Percentiles rank a stretch among this genome's conserved stretches.
phyloP scores from a whole-genome alignment of 1,284 basidiomycete genomes.

The Rhodotorula sp. region DNA sequence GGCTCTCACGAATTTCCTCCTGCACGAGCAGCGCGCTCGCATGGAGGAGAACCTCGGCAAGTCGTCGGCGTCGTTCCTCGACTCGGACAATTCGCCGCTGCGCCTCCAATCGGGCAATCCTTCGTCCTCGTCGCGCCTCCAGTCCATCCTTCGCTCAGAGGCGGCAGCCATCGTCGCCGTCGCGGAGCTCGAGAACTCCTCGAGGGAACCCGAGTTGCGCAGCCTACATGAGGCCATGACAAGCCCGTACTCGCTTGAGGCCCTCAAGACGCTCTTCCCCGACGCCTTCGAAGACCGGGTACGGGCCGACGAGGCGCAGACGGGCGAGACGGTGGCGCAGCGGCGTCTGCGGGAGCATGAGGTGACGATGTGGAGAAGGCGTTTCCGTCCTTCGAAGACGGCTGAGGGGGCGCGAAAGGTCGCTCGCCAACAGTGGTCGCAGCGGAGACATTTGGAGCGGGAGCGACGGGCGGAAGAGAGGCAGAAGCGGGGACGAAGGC shows the following conservation, averaged over 20 bases:
- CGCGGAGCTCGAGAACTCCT: slow-evolving; percentile 33
- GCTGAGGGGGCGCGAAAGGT: too few species aligned
- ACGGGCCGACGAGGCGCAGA: not conserved
- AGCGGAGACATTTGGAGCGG: too few species aligned
- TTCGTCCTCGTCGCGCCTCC: not conserved
- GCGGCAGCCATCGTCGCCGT: slow-evolving; percentile 34
- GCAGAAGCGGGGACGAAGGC: too few species aligned
- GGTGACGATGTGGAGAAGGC: too few species aligned
- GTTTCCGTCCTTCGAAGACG: too few species aligned
- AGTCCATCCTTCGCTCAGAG: slow-evolving; percentile 13
- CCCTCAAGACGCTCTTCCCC: slow-evolving; percentile 28
- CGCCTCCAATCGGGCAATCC: not conserved
- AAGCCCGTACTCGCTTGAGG: slow-evolving; percentile 7
- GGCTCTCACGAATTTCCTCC: slow-evolving; percentile 28
- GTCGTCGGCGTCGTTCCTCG: not conserved
- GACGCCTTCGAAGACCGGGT: not conserved
- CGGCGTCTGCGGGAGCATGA: not conserved
- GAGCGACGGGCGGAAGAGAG: too few species aligned
- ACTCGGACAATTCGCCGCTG: not conserved
- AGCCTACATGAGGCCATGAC: slow-evolving; percentile 25
- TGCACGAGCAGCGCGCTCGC: slow-evolving; percentile 3
- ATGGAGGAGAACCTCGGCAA: slow-evolving; percentile 19
- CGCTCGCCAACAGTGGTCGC: too few species aligned
- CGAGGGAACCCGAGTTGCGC: slow-evolving; percentile 16
- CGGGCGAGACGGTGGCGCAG: not conserved